phyloP scores from a whole-genome alignment of 2,329 filamentous ascomycete species.

The Microascus cirrosus region DNA sequence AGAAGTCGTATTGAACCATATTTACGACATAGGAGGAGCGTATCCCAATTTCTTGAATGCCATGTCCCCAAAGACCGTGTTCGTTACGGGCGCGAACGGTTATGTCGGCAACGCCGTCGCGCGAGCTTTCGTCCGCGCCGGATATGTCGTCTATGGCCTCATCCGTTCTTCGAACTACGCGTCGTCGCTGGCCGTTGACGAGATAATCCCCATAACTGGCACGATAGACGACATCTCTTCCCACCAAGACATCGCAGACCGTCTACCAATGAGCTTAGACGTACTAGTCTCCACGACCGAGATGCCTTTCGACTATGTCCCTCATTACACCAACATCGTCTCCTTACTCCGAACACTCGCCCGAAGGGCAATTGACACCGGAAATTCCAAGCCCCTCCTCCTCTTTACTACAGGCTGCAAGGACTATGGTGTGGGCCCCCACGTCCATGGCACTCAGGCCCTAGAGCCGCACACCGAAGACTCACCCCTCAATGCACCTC shows the following conservation, averaged over 20 bases:
- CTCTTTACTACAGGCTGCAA: not conserved
- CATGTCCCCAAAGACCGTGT: not conserved
- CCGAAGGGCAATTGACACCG: not conserved
- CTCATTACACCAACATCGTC: not conserved
- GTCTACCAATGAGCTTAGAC: not conserved
- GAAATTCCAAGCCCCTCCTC: not conserved
- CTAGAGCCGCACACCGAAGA: not conserved
- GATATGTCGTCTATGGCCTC: not conserved
- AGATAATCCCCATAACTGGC: not conserved
- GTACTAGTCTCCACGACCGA: not conserved
- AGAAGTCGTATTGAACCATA: too few species aligned
- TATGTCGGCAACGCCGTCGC: not conserved
- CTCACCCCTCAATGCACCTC: not conserved
- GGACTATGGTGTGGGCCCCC: not conserved
- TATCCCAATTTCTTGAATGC: too few species aligned
- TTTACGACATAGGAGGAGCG: too few species aligned
- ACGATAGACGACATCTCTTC: not conserved
- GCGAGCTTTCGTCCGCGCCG: not conserved
- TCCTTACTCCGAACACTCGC: not conserved
- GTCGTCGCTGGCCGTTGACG: not conserved
- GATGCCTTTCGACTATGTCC: not conserved
- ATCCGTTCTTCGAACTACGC: not conserved
- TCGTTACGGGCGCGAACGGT: not conserved
- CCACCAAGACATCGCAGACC: not conserved
- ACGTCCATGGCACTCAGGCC: not conserved